Percentiles rank a stretch among this genome's conserved stretches.
phyloP scores from a whole-genome alignment of 768 basidiomycete species.

The Tulasnella sp. region DNA sequence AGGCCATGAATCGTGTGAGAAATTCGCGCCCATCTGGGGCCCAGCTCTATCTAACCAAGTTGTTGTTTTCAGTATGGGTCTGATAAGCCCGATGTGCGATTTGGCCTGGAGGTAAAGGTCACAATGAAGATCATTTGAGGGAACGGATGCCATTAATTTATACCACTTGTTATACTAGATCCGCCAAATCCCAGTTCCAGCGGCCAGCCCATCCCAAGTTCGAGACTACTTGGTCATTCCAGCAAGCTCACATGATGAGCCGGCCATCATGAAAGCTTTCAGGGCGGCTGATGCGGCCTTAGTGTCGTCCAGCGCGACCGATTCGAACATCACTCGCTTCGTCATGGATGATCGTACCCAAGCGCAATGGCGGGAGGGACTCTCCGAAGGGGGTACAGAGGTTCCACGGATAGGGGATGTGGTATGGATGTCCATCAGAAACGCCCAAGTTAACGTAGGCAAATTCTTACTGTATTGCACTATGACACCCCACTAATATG shows the following conservation, averaged over 20 bases:
- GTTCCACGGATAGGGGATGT: background rate
- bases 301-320: too few species aligned
- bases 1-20: conserved; percentile 78
- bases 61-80: conserved; percentile 61
- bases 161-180: background rate
- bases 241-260: too few species aligned
- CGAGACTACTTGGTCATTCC: conserved; percentile 4
- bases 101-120: conserved; percentile 66
- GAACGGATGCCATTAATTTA: background rate
- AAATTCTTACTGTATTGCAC: background rate
- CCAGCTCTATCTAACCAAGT: background rate
- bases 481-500: background rate
- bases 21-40: background rate
- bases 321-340: too few species aligned
- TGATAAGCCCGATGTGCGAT: conserved; percentile 90
- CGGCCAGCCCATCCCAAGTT: background rate
- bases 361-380: too few species aligned
- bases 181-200: background rate
- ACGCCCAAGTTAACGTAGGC: background rate
- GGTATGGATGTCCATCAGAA: background rate
- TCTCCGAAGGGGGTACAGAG: too few species aligned
- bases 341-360: too few species aligned
- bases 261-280: too few species aligned
- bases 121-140: background rate
- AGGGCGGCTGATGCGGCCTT: too few species aligned